phyloP scores from a whole-genome alignment of 441 rosid species.

The Theobroma grandiflorum region DNA sequence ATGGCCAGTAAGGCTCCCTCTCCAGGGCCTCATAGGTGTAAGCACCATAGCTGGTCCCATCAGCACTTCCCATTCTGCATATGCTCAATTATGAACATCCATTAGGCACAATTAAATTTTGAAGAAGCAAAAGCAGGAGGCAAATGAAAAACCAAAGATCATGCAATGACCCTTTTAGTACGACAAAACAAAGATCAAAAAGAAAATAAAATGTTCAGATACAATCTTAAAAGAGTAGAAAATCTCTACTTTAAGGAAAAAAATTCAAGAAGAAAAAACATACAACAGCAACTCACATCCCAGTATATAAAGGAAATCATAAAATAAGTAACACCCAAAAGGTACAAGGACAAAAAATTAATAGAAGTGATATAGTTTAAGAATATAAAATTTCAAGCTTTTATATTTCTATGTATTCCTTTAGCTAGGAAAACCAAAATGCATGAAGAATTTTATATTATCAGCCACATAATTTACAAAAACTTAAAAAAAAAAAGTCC shows the following conservation, averaged over 20 bases:
- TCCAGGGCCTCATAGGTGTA: slow-evolving; percentile 88
- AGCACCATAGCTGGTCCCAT: slow-evolving; percentile 71
- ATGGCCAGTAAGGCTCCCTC: slow-evolving; percentile 94
- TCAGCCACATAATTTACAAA: neutral
- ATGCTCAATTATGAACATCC: neutral
- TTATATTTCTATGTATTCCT: neutral
- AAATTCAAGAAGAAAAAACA: neutral
- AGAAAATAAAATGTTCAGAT: neutral
- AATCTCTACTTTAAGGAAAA: neutral
- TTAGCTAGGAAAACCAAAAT: neutral
- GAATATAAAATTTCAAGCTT: neutral
- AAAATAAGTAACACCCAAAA: neutral
- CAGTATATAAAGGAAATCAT: neutral
- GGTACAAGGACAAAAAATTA: neutral
- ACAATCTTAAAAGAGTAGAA: slow-evolving; percentile 1
- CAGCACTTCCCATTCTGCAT: slow-evolving; percentile 76
- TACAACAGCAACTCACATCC: no score
- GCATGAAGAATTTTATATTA: neutral
- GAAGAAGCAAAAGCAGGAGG: neutral
- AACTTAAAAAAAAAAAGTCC: neutral
- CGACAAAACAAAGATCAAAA: neutral
- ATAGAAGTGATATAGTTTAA: neutral
- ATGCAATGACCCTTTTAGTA: neutral
- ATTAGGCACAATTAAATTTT: neutral
- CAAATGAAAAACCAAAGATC: neutral